Evolutionary conservation across 345 rosid species (phyloP).

Genomic region (Limnanthes douglasii): DNA sequence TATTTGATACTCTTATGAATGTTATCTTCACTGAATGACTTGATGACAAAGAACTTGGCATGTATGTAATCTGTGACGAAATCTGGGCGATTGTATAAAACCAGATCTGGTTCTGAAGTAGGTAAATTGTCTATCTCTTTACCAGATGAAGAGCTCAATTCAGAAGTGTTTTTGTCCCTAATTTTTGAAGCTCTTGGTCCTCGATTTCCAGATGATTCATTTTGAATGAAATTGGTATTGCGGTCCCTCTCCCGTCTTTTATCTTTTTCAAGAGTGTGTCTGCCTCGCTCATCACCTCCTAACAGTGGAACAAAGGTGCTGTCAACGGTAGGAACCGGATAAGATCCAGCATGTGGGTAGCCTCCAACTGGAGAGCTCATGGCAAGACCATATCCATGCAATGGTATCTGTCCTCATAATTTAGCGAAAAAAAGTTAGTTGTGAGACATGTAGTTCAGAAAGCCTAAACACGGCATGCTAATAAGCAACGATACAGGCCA

Average conservation of each 20-base stretch:
- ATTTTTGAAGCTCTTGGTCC: slow-evolving; percentile 54
- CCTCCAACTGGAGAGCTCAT: slow-evolving; percentile 30
- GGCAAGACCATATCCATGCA: slow-evolving; percentile 30
- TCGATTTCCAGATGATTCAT: slow-evolving; percentile 42
- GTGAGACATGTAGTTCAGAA: neutral
- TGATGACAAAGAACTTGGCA: slow-evolving; percentile 56
- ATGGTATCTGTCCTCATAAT: slow-evolving; percentile 13
- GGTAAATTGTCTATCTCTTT: slow-evolving; percentile 18
- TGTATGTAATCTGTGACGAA: slow-evolving; percentile 37
- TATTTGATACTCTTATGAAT: slow-evolving; percentile 66
- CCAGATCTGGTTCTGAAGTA: slow-evolving; percentile 16
- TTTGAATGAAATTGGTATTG: slow-evolving; percentile 19
- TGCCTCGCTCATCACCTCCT: slow-evolving; percentile 28
- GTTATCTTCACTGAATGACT: slow-evolving; percentile 77
- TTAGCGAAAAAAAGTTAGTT: neutral
- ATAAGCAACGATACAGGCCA: neutral
- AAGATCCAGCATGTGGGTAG: slow-evolving; percentile 26
- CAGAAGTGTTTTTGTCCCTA: slow-evolving; percentile 26
- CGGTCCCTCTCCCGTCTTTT: slow-evolving; percentile 43
- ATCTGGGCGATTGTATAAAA: slow-evolving; percentile 26
- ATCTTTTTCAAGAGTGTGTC: slow-evolving; percentile 25
- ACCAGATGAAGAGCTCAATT: slow-evolving; percentile 15
- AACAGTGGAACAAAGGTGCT: slow-evolving; percentile 12
- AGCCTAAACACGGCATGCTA: neutral
- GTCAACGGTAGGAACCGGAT: slow-evolving; percentile 22